Evolutionary conservation across 768 basidiomycete species (phyloP), one percentile per base, ranked within the genome.

Genomic region (Cystobasidium tubakii): DNA sequence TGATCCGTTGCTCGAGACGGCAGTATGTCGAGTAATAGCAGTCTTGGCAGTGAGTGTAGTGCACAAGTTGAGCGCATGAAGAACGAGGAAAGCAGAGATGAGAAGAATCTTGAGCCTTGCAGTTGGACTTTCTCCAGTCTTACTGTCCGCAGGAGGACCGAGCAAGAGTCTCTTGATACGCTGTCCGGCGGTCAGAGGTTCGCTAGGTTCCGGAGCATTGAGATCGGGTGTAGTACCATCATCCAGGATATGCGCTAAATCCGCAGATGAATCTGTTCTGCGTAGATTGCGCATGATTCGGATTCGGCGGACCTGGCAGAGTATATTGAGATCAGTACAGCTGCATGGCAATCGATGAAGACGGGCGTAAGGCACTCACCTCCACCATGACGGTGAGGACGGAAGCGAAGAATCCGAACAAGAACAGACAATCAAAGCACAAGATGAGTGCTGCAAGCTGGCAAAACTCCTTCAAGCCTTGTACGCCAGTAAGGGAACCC

Each of bases 301-400:
- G 80, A 84, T 84, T 43, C 84, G 83, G 75, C 83, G 83, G 44
- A 84, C 81, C 81, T 81, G 63, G 2, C 17, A 7, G 31, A 17
- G 6, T 1, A 15, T 27, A 1, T 13, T 17, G 10, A n/a, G 50
- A 7, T 36, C 25, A 9, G 53, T 21, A 50, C 15, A 34, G 29
- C 0, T n/a, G n/a, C n/a, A n/a, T n/a, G n/a, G n/a, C n/a, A n/a
- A n/a, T n/a, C n/a, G n/a, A n/a, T n/a, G n/a, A n/a, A n/a, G n/a
- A n/a, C n/a, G n/a, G n/a, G n/a, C n/a, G n/a, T n/a, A n/a, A n/a
- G n/a, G n/a, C n/a, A 62, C 81, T 73, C 69, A 92, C 92, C 85
- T 99, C 95, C 75, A 98, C 89, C 90, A 98, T 96, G 80, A 99
- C 85, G n/a, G 87, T 88, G 66, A 99, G 83, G 66, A 97, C 87